A percentile compares a stretch with the other conserved stretches of the same genome.
Conservation (phyloP, 1,284 basidiomycete species). For the Microbotryum intermedium region DNA sequence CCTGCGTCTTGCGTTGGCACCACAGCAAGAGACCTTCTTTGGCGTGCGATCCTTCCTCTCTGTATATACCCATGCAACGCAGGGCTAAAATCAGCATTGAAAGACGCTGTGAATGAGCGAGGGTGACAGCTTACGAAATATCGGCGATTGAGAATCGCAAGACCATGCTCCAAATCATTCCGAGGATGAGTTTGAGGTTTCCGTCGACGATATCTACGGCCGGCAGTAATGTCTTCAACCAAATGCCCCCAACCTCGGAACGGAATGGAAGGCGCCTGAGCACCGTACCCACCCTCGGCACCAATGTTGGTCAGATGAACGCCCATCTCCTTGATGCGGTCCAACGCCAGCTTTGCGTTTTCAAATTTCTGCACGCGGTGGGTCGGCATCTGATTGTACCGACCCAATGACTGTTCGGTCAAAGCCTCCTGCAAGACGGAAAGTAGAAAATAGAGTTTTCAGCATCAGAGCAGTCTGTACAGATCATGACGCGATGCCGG, state of each 20-base stretch:
- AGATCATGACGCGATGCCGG: not conserved
- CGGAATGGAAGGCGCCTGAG: not conserved
- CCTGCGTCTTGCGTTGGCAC: conserved; percentile 92
- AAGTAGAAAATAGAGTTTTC: not conserved
- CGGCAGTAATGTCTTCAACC: not conserved
- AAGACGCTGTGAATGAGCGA: not conserved
- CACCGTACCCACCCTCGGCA: conserved; percentile 62
- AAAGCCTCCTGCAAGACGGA: conserved; percentile 41
- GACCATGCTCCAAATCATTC: conserved; percentile 98
- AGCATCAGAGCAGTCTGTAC: conserved; percentile 5
- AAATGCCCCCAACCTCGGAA: too few species aligned
- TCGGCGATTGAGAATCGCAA: conserved; percentile 95
- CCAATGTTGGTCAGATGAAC: conserved; percentile 97
- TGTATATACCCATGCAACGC: conserved; percentile 39
- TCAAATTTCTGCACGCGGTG: conserved; percentile 96
- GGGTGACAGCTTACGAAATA: conserved; percentile 61
- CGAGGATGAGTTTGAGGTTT: conserved; percentile 91
- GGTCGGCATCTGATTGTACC: conserved; percentile 79
- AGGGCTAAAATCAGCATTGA: too few species aligned
- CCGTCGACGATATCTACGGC: conserved; percentile 90
- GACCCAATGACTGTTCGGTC: conserved; percentile 70
- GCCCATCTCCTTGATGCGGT: conserved; percentile 88
- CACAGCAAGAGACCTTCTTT: conserved; percentile 93
- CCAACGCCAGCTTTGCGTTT: conserved; percentile 91
- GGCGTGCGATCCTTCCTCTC: conserved; percentile 92